Evolutionary conservation across 257 asterid species (phyloP), one percentile per base, ranked within the genome.

Genomic region (Lycium ferocissimum): DNA sequence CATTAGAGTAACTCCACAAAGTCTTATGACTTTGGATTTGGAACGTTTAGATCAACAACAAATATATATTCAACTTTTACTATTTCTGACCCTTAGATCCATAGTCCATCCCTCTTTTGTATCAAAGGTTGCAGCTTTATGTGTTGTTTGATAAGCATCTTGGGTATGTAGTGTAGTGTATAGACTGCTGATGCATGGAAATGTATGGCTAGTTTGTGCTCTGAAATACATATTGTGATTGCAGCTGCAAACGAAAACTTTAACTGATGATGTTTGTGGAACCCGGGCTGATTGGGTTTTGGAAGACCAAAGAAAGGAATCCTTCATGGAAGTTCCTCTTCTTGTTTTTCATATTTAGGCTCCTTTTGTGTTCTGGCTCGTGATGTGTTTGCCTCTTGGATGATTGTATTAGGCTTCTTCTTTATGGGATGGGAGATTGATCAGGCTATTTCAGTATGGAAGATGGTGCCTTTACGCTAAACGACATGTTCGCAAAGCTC

Each of bases 391-490:
- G 79, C 33, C 62, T 58, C 63, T 2, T 85, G 54, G 80, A 57
- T 66, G 11, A 35, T 63, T 26, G 11, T 22, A 12, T 35, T 13
- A 67, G 75, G 75, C 75, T 33, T 37, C 15, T 40, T 18, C 4
- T 40, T 18, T 18, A 73, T 73, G 58, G 80, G 59, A 45, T 45
- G 81, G 83, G 35, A 40, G 79, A 70, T 70, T 37, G 53, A n/a
- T 9, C 82, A 33, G 17, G 38, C 82, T 38, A 67, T 43, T 56
- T 83, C 86, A 88, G 81, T 91, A 94, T 94, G 98, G 98, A 86
- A 87, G 93, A 93, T 89, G 95, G 90, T 86, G 89, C 83, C 84
- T 84, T 71, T 86, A 86, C 87, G 59, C 92, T 89, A 56, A 89
- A 89, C 51, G 79, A 87, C 89, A 88, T 88, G 87, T 80, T 84